A percentile compares a stretch with the other conserved stretches of the same genome.
phyloP scores from a whole-genome alignment of 1,284 basidiomycete genomes.

The Ceratobasidium sp. region DNA sequence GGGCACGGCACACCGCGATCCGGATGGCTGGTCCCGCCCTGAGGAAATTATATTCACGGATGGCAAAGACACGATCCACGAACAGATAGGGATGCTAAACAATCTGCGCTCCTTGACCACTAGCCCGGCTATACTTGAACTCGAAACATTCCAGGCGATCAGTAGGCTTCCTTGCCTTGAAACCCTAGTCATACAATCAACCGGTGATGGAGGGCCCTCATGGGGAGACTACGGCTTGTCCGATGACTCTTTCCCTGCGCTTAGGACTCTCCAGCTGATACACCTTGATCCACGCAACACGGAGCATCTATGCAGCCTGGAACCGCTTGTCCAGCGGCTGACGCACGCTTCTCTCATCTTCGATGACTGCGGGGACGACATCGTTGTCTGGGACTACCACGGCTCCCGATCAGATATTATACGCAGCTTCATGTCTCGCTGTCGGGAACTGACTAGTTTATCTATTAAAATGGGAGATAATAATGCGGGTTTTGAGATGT shows the following conservation, averaged over 20 bases:
- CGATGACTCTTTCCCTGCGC: background rate
- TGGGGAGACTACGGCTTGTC: background rate
- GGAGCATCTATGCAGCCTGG: background rate
- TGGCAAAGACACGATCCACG: background rate
- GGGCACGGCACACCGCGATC: too few species aligned
- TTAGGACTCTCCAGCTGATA: background rate
- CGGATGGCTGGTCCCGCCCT: background rate
- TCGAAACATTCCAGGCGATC: background rate
- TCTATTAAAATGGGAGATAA: background rate
- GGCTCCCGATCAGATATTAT: background rate
- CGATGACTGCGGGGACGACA: background rate
- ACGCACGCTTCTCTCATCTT: background rate
- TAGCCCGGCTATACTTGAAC: background rate
- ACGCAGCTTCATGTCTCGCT: background rate
- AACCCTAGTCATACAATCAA: background rate
- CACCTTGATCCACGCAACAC: background rate
- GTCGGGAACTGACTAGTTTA: background rate
- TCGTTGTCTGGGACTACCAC: background rate
- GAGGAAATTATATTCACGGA: background rate
- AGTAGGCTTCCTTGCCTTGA: background rate
- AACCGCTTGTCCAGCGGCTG: background rate
- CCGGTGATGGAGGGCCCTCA: background rate
- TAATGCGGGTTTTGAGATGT: background rate
- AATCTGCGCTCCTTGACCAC: background rate
- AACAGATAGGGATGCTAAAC: background rate